Evolutionary conservation across 1,284 basidiomycete species (phyloP), one percentile per base, ranked within the genome.

Genomic region (Leccinum holopus): DNA sequence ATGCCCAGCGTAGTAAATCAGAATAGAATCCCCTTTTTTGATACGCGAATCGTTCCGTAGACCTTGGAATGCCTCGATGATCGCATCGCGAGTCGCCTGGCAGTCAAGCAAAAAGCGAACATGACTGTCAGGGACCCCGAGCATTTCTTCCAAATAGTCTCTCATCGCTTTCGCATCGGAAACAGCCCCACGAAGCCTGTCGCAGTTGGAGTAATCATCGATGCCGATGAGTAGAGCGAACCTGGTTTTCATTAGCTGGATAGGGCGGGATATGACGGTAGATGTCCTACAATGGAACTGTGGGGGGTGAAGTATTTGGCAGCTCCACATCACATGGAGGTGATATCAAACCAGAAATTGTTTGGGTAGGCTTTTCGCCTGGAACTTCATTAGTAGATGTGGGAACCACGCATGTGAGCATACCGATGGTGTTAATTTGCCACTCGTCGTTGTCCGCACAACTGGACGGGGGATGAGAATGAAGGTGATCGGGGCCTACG

Each of bases 1-100:
- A 65, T 88, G 86, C 9, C 85, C 86, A 44, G 87, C 83, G 66
- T 85, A 89, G 68, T 84, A 88, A 57, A 88, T 76, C 60, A 88
- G 63, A 25, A 88, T 83, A 16, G 86, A 81, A 63, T 88, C 85
- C 12, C 82, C 85, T 12, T 70, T 67, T 51, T 81, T 76, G 32
- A 88, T 85, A n/a, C 74, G 75, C 7, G 77, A 68, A 66, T 88
- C 86, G 66, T 81, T 79, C 59, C 81, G 71, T 30, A 88, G 75
- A 65, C 84, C 81, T 6, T 72, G 70, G 67, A 88, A 83, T 2
- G 68, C 76, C 59, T 80, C 73, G 64, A 87, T 82, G 49, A 88
- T 86, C 57, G 75, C 77, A 21, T 76, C 70, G 63, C 85, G 84
- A 4, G 85, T 84, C 0, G 86, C 87, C 49, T 82, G 75, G 21